A percentile compares a stretch with the other conserved stretches of the same genome.
Conservation (phyloP, 345 rosid genomes). For the Psidium guajava region DNA sequence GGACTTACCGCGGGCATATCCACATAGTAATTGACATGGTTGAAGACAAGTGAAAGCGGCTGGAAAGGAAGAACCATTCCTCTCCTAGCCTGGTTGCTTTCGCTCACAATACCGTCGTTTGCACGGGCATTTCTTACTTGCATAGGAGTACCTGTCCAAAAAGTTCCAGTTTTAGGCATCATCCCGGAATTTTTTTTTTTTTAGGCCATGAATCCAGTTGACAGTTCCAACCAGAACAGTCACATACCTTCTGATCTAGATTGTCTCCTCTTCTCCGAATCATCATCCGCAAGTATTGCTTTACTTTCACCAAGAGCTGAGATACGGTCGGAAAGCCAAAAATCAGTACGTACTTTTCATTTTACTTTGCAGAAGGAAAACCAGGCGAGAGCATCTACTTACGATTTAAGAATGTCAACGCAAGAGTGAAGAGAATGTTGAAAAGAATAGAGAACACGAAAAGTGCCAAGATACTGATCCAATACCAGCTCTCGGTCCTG, state of each 20-base stretch:
- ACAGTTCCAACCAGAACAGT: neutral
- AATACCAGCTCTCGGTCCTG: constrained; percentile 48
- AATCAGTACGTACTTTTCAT: neutral
- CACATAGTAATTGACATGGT: constrained; percentile 22
- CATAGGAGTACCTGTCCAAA: neutral
- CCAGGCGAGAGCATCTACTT: constrained; percentile 6
- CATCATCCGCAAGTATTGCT: neutral
- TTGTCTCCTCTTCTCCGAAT: neutral
- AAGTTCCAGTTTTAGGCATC: neutral
- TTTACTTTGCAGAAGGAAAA: neutral
- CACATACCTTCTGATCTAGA: constrained; percentile 4
- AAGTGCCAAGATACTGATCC: constrained; percentile 49
- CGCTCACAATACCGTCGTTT: neutral
- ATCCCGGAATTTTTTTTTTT: neutral
- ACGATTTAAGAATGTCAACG: constrained; percentile 47
- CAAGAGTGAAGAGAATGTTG: constrained; percentile 26
- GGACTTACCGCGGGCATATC: constrained; percentile 22
- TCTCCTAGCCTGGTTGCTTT: constrained; percentile 1
- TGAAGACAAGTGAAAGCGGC: constrained; percentile 24
- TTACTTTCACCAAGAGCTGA: constrained; percentile 10
- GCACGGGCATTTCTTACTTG: neutral
- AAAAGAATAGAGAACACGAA: constrained; percentile 23
- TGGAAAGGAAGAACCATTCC: constrained; percentile 41
- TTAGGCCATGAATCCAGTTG: neutral
- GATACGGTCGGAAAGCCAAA: neutral